phyloP scores from a whole-genome alignment of 2,329 filamentous ascomycete genomes.

The Paecilomyces niveus region DNA sequence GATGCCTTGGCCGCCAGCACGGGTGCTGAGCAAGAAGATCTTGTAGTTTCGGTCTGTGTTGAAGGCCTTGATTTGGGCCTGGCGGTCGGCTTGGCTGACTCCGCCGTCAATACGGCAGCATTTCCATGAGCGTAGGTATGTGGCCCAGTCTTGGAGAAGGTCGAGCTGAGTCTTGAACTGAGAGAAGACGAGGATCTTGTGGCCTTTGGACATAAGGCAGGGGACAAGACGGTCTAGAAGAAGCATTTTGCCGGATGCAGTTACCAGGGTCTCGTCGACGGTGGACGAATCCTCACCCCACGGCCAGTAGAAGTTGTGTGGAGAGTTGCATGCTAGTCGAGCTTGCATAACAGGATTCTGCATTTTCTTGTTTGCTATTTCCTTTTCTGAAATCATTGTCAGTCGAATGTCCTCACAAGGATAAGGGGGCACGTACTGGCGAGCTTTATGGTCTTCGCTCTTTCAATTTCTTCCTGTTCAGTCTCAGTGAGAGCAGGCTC shows the following conservation, averaged over 20 bases:
- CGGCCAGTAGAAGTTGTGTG: slow-evolving; percentile 94
- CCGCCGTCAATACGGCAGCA: slow-evolving; percentile 86
- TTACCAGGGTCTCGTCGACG: slow-evolving; percentile 75
- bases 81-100: slow-evolving; percentile 66
- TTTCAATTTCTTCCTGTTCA: slow-evolving; percentile 56
- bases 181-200: slow-evolving; percentile 93
- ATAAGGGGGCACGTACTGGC: slow-evolving; percentile 53
- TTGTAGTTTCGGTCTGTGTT: slow-evolving; percentile 59
- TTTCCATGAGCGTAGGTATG: slow-evolving; percentile 68
- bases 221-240: slow-evolving; percentile 81
- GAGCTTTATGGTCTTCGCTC: slow-evolving; percentile 62
- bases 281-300: slow-evolving; percentile 59
- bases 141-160: slow-evolving; percentile 80
- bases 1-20: slow-evolving; percentile 91
- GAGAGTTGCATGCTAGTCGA: slow-evolving; percentile 83
- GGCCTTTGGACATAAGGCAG: slow-evolving; percentile 61
- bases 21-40: slow-evolving; percentile 81
- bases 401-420: slow-evolving; percentile 12
- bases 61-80: slow-evolving; percentile 65
- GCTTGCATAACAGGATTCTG: slow-evolving; percentile 91
- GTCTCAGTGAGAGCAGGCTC: slow-evolving; percentile 35
- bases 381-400: slow-evolving; percentile 52
- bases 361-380: slow-evolving; percentile 84
- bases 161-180: slow-evolving; percentile 95
- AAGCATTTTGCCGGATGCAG: slow-evolving; percentile 90